Base-by-base conservation (phyloP, 2,329 filamentous ascomycete species). In the Venturiaceae sp. region DNA sequence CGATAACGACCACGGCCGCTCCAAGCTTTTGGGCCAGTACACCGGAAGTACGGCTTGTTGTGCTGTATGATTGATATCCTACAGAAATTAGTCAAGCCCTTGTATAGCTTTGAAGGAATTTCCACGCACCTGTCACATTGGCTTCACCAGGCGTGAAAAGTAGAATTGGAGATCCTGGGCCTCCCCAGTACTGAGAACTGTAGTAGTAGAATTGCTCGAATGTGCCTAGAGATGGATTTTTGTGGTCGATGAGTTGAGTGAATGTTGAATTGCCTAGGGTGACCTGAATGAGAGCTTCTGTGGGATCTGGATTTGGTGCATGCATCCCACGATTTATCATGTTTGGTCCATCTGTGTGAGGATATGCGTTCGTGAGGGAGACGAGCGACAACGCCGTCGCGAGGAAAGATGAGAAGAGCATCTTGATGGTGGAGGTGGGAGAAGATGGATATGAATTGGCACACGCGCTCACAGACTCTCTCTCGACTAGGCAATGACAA, bases 231-330 rank as follows among this genome's bases (percentile, higher is more conserved):
- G 70, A 70, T 1, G 80, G 80, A 63, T 83, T 71, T 4, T 74
- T 68, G 67, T 86, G 83, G 64, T 86, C 82, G 53, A 85, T 78
- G 57, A 80, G 71, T 67, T 85, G 83, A 61, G 78, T 66, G 60
- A 83, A 84, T 5, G 69, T 73, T 11, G 37, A 34, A 3, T 33
- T 46, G 3, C 23, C 37, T 3, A 50, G 37, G n/a, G 11, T 19
- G n/a, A n/a, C 14, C 9, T 53, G 50, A 16, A 36, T 23, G 14
- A 21, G 50, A 21, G 19, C 11, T 5, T 32, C 28, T 9, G 28
- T 19, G 14, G 50, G 21, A n/a, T 41, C 53, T 30, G 19, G 33
- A 16, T 39, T 55, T 37, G 53, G 32, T 16, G 34, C 7, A 4
- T 36, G 33, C 32, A 55, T 36, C n/a, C 19, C 37, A 11, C 37